These are phyloP conservation scores for Gypsophila paniculata DNA, from an alignment of 179 eudicot species.

Conservation along the genomic window DNA sequence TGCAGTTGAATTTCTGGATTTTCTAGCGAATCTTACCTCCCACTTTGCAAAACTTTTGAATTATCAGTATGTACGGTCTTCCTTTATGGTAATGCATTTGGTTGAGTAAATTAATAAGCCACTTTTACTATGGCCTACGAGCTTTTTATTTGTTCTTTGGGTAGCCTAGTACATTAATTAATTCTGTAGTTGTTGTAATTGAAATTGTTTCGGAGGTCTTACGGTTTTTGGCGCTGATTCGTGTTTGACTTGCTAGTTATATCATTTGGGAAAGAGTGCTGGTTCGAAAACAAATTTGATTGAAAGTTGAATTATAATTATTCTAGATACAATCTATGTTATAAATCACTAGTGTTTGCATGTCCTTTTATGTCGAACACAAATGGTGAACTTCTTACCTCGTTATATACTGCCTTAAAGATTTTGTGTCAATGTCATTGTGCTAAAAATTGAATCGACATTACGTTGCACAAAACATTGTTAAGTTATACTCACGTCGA, in stretches of 20 bases:
- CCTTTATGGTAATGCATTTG: constrained; percentile 9
- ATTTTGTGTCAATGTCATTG: too few relatives aligned
- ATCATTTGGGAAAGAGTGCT: not conserved
- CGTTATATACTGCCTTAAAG: too few relatives aligned
- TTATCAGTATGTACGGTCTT: constrained; percentile 2
- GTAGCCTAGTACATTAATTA: constrained; percentile 8
- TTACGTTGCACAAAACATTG: too few relatives aligned
- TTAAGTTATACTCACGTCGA: too few relatives aligned
- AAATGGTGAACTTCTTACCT: too few relatives aligned
- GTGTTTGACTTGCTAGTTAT: not conserved
- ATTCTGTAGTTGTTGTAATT: constrained; percentile 3
- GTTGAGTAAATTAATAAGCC: constrained; percentile 21
- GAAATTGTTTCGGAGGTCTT: not conserved
- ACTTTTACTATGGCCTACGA: not conserved
- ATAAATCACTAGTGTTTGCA: too few relatives aligned
- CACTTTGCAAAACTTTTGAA: not conserved
- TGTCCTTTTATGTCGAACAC: too few relatives aligned
- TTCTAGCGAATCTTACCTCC: constrained; percentile 21
- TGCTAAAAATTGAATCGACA: too few relatives aligned
- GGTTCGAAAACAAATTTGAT: not conserved
- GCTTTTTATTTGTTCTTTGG: constrained; percentile 9
- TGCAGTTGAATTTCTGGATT: constrained; percentile 21
- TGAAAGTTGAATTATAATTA: too few relatives aligned
- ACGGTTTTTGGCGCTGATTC: not conserved
- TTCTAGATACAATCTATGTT: too few relatives aligned